Conservation (phyloP, 2,329 filamentous ascomycete genomes). For the Penicillium crustosum region DNA sequence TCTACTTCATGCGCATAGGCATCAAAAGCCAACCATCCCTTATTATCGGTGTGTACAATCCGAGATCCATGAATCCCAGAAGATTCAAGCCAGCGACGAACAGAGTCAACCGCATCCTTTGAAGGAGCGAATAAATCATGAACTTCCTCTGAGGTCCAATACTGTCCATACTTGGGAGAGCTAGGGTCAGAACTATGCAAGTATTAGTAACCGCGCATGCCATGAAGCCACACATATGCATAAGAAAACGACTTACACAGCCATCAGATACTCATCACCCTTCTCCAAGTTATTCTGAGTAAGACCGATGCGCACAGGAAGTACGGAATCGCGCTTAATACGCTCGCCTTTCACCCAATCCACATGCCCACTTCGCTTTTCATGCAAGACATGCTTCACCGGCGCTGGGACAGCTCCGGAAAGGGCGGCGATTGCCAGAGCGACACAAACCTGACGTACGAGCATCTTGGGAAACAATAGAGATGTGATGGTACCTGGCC, state of each 20-base stretch:
- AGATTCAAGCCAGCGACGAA: constrained; percentile 55
- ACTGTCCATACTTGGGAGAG: constrained; percentile 45
- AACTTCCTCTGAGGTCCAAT: constrained; percentile 46
- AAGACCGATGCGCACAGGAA: constrained; percentile 50
- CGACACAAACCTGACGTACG: constrained; percentile 16
- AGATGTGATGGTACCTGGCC: not conserved
- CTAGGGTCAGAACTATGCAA: constrained; percentile 40
- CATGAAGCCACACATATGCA: not conserved
- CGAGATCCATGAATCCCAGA: constrained; percentile 53
- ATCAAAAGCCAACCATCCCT: constrained; percentile 57
- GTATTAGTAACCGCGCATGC: not conserved
- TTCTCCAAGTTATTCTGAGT: constrained; percentile 48
- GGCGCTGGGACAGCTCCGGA: constrained; percentile 29
- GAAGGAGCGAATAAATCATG: constrained; percentile 46
- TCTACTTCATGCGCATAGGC: constrained; percentile 57
- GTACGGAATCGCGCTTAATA: constrained; percentile 35
- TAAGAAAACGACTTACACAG: constrained; percentile 32
- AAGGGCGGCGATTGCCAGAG: constrained; percentile 23
- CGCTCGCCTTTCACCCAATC: constrained; percentile 43
- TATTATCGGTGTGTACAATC: constrained; percentile 52
- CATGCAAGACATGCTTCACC: constrained; percentile 44
- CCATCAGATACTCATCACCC: constrained; percentile 47
- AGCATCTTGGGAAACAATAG: constrained; percentile 14
- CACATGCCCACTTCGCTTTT: constrained; percentile 38
- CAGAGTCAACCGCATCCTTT: constrained; percentile 49